These are phyloP conservation scores for Trichoderma virens DNA, from an alignment of 495 filamentous ascomycete genomes.

Conservation along the genomic window DNA sequence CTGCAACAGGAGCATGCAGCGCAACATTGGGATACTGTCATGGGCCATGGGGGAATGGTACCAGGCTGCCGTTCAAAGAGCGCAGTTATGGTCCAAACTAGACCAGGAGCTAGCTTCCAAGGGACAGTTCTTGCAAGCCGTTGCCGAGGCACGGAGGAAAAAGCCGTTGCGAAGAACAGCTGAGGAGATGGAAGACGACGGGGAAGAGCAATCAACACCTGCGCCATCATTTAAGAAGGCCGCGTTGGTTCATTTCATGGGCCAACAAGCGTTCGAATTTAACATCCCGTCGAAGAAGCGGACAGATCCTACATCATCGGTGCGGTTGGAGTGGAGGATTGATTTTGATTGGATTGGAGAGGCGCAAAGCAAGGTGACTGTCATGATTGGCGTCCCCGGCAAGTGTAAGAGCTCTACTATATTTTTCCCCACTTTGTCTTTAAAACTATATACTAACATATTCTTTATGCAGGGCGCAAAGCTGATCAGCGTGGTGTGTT, in stretches of 20 bases:
- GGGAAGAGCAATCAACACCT: conserved; percentile 14
- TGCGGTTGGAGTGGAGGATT: conserved; percentile 48
- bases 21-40: conserved; percentile 37
- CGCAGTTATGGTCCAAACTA: conserved; percentile 38
- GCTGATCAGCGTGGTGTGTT: conserved; percentile 40
- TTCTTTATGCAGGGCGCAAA: conserved; percentile 36
- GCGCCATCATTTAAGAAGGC: conserved; percentile 10
- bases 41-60: conserved; percentile 50
- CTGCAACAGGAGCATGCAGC: conserved; percentile 25
- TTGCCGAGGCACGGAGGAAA: conserved; percentile 18
- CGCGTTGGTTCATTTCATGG: conserved; percentile 34
- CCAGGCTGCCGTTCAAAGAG: conserved; percentile 35
- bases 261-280: conserved; percentile 34
- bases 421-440: not conserved
- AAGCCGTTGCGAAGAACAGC: conserved; percentile 16
- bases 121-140: conserved; percentile 21
- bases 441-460: conserved; percentile 17
- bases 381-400: conserved; percentile 37
- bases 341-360: conserved; percentile 59
- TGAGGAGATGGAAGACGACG: conserved; percentile 18
- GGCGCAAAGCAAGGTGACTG: conserved; percentile 42
- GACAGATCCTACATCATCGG: conserved; percentile 12
- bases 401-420: conserved; percentile 39
- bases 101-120: conserved; percentile 31
- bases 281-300: conserved; percentile 24